Evolutionary conservation across 148 eudicot genomes (phyloP).

Genomic region (Dianthus caryophyllus): DNA sequence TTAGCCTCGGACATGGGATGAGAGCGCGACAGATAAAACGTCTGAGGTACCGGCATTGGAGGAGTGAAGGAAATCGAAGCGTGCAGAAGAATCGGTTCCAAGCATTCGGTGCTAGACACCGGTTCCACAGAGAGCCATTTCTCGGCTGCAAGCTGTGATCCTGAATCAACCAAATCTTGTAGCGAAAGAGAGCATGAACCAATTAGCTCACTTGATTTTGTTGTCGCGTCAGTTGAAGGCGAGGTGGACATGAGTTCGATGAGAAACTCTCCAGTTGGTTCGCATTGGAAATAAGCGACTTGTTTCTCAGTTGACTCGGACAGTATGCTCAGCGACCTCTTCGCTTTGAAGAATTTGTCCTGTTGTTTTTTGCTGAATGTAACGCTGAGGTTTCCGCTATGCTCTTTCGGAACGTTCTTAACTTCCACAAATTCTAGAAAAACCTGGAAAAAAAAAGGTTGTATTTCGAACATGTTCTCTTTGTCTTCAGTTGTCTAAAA

Average conservation of each 20-base stretch:
- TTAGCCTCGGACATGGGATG: conserved; percentile 18
- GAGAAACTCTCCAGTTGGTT: conserved; percentile 60
- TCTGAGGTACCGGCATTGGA: conserved; percentile 55
- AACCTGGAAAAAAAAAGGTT: conserved; percentile 33
- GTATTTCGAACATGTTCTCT: too few species aligned
- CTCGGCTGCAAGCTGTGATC: conserved; percentile 49
- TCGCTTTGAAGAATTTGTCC: conserved; percentile 58
- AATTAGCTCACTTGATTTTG: conserved; percentile 34
- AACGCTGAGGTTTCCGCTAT: conserved; percentile 54
- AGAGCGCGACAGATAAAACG: conserved; percentile 45
- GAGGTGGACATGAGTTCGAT: conserved; percentile 53
- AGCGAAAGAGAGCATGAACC: conserved; percentile 62
- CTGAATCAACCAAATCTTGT: conserved; percentile 42
- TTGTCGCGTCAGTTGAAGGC: too few species aligned
- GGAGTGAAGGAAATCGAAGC: conserved; percentile 65
- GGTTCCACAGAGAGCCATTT: conserved; percentile 75
- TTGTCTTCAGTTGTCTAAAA: not conserved
- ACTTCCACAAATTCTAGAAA: conserved; percentile 69
- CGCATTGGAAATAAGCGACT: conserved; percentile 73
- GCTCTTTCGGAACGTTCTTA: conserved; percentile 53
- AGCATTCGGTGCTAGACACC: conserved; percentile 18
- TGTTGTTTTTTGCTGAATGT: conserved; percentile 67
- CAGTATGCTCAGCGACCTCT: conserved; percentile 48
- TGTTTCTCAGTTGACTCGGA: conserved; percentile 62
- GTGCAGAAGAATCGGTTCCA: conserved; percentile 51